These are phyloP conservation scores for Solanum tacnaense DNA, from an alignment of 257 asterid species.

Conservation along the genomic window DNA sequence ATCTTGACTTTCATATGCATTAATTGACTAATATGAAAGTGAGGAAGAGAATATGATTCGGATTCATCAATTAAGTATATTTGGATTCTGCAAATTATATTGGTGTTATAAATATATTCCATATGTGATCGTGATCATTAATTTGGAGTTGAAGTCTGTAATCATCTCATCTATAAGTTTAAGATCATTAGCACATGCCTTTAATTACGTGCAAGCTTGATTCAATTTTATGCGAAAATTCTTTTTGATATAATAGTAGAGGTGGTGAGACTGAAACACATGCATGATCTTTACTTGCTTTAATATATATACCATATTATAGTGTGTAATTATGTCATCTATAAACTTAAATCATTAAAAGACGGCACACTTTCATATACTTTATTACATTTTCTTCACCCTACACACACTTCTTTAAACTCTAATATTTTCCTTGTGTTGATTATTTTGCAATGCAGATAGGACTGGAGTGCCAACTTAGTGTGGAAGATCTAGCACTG, in stretches of 20 bases:
- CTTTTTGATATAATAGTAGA: neutral
- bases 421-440: neutral
- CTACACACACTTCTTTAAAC: neutral
- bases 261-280: neutral
- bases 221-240: neutral
- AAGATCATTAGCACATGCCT: neutral
- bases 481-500: conserved; percentile 79
- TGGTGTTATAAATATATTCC: neutral
- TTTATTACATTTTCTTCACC: neutral
- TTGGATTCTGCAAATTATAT: neutral
- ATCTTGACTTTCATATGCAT: neutral
- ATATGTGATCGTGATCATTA: neutral
- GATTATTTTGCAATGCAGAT: conserved; percentile 30
- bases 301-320: neutral
- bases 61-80: no score
- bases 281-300: neutral
- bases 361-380: neutral
- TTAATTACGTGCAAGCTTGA: neutral
- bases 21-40: neutral
- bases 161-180: neutral
- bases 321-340: neutral
- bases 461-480: conserved; percentile 84
- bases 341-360: neutral
- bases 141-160: neutral
- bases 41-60: neutral